These are phyloP conservation scores for Umbilicaria muhlenbergii DNA, from an alignment of 495 filamentous ascomycete species.

Conservation along the genomic window DNA sequence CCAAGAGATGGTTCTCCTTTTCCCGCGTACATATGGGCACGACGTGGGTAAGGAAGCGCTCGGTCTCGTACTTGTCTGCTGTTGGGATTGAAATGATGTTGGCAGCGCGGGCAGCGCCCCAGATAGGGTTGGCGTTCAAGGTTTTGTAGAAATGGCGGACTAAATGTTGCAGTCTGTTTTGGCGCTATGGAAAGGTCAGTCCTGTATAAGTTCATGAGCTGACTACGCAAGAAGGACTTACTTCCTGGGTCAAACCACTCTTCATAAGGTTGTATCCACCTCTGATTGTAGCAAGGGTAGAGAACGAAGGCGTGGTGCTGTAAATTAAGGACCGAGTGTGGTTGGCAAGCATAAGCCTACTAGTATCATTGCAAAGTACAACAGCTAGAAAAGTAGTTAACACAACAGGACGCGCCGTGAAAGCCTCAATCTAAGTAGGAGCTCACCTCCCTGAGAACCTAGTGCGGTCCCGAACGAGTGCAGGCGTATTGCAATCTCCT, in stretches of 20 bases:
- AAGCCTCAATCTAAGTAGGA: slow-evolving; percentile 3
- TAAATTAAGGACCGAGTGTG: slow-evolving; percentile 33
- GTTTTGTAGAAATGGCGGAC: slow-evolving; percentile 21
- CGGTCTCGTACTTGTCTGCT: not conserved
- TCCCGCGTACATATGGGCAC: slow-evolving; percentile 13
- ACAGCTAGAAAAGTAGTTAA: slow-evolving; percentile 14
- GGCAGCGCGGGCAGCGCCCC: slow-evolving; percentile 17
- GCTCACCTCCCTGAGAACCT: slow-evolving; percentile 55
- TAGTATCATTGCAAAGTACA: slow-evolving; percentile 30
- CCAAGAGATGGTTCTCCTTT: slow-evolving; percentile 23
- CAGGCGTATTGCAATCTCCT: slow-evolving; percentile 49
- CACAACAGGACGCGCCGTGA: not conserved
- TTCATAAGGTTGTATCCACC: slow-evolving; percentile 28
- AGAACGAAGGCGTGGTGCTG: slow-evolving; percentile 32
- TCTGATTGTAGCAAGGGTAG: slow-evolving; percentile 30
- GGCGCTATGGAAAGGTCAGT: slow-evolving; percentile 15
- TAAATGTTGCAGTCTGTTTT: slow-evolving; percentile 22
- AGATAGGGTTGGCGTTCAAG: slow-evolving; percentile 16
- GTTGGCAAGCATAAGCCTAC: slow-evolving; percentile 28
- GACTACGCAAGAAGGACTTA: slow-evolving; percentile 6
- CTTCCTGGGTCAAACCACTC: slow-evolving; percentile 24
- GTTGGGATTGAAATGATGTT: slow-evolving; percentile 25
- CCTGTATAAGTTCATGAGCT: not conserved
- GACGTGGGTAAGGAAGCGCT: slow-evolving; percentile 10
- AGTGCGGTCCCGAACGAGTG: slow-evolving; percentile 70